Conservation (phyloP, 805 yeast species). For the Teunomyces pallodes region DNA sequence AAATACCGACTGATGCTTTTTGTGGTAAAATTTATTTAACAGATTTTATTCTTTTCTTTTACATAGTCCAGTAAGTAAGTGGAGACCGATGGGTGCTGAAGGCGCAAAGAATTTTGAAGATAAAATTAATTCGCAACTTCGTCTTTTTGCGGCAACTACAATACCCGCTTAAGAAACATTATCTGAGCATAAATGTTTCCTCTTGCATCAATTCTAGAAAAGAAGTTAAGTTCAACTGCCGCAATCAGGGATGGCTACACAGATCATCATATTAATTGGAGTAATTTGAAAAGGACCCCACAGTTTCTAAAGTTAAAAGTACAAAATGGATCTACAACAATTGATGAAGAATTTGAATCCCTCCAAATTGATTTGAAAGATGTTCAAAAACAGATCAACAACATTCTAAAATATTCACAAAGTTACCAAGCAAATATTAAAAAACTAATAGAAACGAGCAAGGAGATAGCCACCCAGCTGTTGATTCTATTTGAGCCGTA, state of each 20-base stretch:
- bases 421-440: slow-evolving; percentile 7
- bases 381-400: slow-evolving; percentile 15
- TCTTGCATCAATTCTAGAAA: background rate
- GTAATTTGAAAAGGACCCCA: slow-evolving; percentile 18
- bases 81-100: too few relatives aligned
- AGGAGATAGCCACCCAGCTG: slow-evolving; percentile 15
- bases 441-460: slow-evolving; percentile 8
- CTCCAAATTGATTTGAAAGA: slow-evolving; percentile 19
- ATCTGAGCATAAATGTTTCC: background rate
- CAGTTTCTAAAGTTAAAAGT: slow-evolving; percentile 7
- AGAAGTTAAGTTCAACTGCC: background rate
- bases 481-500: slow-evolving; percentile 22
- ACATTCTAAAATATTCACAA: slow-evolving; percentile 14
- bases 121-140: background rate
- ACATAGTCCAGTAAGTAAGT: too few relatives aligned
- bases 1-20: too few relatives aligned
- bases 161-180: background rate
- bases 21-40: too few relatives aligned
- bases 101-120: background rate
- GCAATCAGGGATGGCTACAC: background rate
- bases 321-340: slow-evolving; percentile 14
- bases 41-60: too few relatives aligned
- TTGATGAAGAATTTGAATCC: slow-evolving; percentile 25
- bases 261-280: slow-evolving; percentile 18
- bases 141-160: background rate